Conservation (phyloP, 1,139 yeast genomes). For the Geotrichum histeridarum region DNA sequence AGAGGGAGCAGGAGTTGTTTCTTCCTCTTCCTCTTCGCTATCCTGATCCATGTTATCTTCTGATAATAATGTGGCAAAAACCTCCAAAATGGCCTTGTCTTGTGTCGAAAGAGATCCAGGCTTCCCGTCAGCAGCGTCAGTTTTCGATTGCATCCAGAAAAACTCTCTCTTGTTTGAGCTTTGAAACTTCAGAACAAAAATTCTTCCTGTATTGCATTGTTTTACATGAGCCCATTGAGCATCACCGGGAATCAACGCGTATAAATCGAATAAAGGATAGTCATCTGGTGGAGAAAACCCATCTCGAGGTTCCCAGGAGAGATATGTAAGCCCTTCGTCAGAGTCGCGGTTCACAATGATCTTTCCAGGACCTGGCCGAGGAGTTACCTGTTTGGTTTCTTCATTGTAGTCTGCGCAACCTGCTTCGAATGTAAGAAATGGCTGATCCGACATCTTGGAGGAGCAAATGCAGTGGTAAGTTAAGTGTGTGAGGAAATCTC, state of each 20-base stretch:
- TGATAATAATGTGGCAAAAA: constrained; percentile 51
- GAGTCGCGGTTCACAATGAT: constrained; percentile 61
- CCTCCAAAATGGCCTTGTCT: constrained; percentile 52
- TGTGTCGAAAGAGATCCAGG: constrained; percentile 50
- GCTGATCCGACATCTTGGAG: constrained; percentile 11
- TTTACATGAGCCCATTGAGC: constrained; percentile 73
- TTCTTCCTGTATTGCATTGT: constrained; percentile 78
- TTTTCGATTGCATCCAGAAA: constrained; percentile 83
- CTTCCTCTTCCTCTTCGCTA: constrained; percentile 40
- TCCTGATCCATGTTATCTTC: constrained; percentile 44
- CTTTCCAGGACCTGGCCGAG: constrained; percentile 70
- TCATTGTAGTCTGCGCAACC: constrained; percentile 77
- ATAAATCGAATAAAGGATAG: constrained; percentile 46
- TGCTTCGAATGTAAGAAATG: constrained; percentile 60
- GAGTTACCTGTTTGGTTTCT: constrained; percentile 64
- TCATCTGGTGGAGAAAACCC: constrained; percentile 30
- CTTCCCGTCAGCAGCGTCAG: constrained; percentile 55
- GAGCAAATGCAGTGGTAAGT: too few species aligned
- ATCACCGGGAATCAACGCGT: constrained; percentile 88
- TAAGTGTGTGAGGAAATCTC: too few species aligned
- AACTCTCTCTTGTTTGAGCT: constrained; percentile 80
- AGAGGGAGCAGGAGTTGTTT: constrained; percentile 17
- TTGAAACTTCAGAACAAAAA: constrained; percentile 72
- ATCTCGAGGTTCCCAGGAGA: constrained; percentile 58
- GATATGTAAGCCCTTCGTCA: constrained; percentile 51